Percentiles rank a stretch among this genome's conserved stretches.
Conservation (phyloP, 352 stramenopile species). For the Phytophthora meadii region DNA sequence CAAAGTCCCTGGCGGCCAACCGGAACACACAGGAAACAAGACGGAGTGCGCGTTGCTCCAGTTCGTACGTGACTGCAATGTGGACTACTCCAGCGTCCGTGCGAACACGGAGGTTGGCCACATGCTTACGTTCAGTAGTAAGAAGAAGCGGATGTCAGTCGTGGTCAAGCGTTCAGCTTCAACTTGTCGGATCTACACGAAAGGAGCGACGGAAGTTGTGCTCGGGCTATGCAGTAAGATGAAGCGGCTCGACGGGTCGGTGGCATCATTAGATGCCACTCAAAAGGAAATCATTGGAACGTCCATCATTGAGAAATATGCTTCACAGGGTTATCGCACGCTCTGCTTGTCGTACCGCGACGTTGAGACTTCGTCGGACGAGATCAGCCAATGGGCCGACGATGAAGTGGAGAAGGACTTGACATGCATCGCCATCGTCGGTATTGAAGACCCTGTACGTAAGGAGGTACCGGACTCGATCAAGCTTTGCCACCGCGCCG, state of each 20-base stretch:
- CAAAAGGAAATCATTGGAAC: slow-evolving; percentile 73
- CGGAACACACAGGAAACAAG: slow-evolving; percentile 85
- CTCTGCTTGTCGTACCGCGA: slow-evolving; percentile 89
- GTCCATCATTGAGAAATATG: slow-evolving; percentile 81
- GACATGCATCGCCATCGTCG: slow-evolving; percentile 90
- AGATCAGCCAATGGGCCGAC: slow-evolving; percentile 75
- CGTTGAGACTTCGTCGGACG: slow-evolving; percentile 61
- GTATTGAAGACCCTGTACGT: slow-evolving; percentile 95
- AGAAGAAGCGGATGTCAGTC: slow-evolving; percentile 87
- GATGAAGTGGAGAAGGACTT: slow-evolving; percentile 90
- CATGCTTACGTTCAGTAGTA: slow-evolving; percentile 87
- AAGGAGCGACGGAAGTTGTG: slow-evolving; percentile 80
- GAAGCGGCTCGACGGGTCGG: slow-evolving; percentile 68
- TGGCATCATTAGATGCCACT: slow-evolving; percentile 51
- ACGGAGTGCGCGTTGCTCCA: slow-evolving; percentile 81
- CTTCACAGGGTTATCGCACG: slow-evolving; percentile 83
- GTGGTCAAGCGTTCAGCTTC: slow-evolving; percentile 55
- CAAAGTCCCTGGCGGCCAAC: slow-evolving; percentile 56
- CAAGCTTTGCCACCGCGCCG: slow-evolving; percentile 91
- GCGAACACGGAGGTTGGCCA: slow-evolving; percentile 61
- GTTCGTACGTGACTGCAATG: slow-evolving; percentile 73
- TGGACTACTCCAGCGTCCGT: slow-evolving; percentile 65
- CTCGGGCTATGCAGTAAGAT: slow-evolving; percentile 74
- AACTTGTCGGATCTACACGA: slow-evolving; percentile 78
- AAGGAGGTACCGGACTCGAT: slow-evolving; percentile 95